Evolutionary conservation across 192 early-diverging fungal species (phyloP), one percentile per base, ranked within the genome.

Genomic region (Oehlia diaphana): DNA sequence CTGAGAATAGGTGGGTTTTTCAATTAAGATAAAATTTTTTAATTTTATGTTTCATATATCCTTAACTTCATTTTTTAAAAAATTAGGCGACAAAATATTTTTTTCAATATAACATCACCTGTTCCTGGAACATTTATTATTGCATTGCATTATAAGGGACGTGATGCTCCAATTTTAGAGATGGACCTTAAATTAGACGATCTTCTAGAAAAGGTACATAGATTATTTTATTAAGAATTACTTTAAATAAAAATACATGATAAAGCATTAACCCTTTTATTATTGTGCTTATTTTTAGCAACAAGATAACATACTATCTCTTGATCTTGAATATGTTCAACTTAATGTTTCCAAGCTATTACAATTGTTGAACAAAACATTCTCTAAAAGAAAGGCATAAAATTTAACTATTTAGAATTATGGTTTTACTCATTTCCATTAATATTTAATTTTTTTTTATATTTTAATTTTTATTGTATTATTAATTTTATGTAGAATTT

Each of bases 171-270:
- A 0, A 96, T 98, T 58, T 81, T 98, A 79, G 95, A 96, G 84
- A 98, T 98, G 96, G 96, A 98, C 82, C 88, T 98, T 78, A 93
- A 96, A 77, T 85, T 98, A 64, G 93, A 94, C 81, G 93, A 95
- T 81, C 77, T 95, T 74, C 80, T 94, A 62, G 93, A 93, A 83
- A 93, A 93, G 86, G 90, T 89, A 87, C 64, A 14, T 74, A 16
- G 12, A 26, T 63, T 16, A 1, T 31, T 31, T 72, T 7, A 9
- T 10, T 39, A 9, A 23, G 14, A 26, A 12, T 1, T 21, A 21
- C 53, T 21, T 58, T 6, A 42, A 42, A 42, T 31, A 42, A 42
- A 42, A 7, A 7, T n/a, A 7, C 4, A 4, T 16, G 50, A 58
- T 2, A 58, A 58, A 58, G 13, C 13, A 58, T 58, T 19, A 58